These are phyloP conservation scores for Sungouiella thailandica DNA, from an alignment of 805 yeast genomes.

Conservation along the genomic window DNA sequence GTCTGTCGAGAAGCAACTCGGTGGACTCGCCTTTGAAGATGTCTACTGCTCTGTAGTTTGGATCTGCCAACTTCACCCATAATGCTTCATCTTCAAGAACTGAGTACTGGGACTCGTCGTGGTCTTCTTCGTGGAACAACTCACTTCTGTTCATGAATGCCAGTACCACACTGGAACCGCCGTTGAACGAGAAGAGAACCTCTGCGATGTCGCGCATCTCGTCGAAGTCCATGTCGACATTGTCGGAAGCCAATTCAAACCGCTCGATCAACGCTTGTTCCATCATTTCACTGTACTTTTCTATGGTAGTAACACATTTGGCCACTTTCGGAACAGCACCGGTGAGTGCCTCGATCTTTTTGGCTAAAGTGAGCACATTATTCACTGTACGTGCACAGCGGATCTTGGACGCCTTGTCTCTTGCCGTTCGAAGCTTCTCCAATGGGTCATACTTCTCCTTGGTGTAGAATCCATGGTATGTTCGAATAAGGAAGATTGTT, in stretches of 20 bases:
- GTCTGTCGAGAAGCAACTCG: constrained; percentile 47
- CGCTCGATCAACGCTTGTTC: constrained; percentile 65
- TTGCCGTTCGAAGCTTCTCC: constrained; percentile 50
- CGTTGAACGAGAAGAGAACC: constrained; percentile 73
- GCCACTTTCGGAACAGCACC: constrained; percentile 40
- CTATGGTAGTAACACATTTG: constrained; percentile 43
- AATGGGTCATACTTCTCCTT: constrained; percentile 51
- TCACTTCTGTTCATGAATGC: constrained; percentile 78
- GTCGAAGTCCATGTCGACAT: constrained; percentile 60
- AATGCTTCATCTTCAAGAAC: constrained; percentile 40
- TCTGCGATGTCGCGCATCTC: constrained; percentile 74
- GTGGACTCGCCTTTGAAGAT: constrained; percentile 49
- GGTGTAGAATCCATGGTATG: constrained; percentile 73
- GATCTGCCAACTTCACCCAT: constrained; percentile 62
- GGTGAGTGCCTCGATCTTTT: constrained; percentile 44
- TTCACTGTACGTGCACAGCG: constrained; percentile 67
- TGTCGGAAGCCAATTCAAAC: constrained; percentile 71
- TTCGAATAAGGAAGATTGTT: constrained; percentile 66
- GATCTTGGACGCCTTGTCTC: constrained; percentile 44
- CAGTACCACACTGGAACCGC: constrained; percentile 77
- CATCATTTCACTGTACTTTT: constrained; percentile 69
- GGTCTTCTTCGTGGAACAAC: constrained; percentile 47
- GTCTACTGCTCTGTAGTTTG: constrained; percentile 38
- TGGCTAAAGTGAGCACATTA: constrained; percentile 59
- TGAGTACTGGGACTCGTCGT: constrained; percentile 28